These are phyloP conservation scores for Trametopsis cervina DNA, from an alignment of 768 basidiomycete species.

Conservation along the genomic window DNA sequence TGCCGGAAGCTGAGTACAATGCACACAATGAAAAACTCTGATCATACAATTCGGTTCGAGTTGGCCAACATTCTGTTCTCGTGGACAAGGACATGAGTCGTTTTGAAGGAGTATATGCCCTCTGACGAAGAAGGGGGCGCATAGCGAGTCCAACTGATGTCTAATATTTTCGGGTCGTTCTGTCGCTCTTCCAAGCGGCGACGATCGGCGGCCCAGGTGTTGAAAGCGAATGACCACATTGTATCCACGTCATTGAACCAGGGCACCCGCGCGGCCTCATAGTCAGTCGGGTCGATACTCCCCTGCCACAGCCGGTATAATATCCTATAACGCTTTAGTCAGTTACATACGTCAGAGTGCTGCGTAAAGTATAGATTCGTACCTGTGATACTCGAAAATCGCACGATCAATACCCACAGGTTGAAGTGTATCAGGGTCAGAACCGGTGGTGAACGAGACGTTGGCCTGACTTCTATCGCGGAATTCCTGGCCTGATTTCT, in stretches of 20 bases:
- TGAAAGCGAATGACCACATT: conserved; percentile 30
- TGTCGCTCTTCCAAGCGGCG: conserved; percentile 25
- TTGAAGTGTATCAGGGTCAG: not conserved
- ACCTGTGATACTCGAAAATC: conserved; percentile 23
- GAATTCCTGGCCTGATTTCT: conserved; percentile 2
- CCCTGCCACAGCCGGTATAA: conserved; percentile 14
- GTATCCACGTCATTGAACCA: conserved; percentile 30
- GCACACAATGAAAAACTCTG: conserved; percentile 10
- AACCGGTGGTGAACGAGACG: conserved; percentile 11
- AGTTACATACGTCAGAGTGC: not conserved
- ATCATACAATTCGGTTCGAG: conserved; percentile 1
- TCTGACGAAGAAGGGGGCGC: conserved; percentile 13
- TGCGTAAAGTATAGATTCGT: not conserved
- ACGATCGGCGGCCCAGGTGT: conserved; percentile 27
- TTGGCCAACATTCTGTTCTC: conserved; percentile 15
- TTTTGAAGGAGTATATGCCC: not conserved
- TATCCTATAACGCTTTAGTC: conserved; percentile 7
- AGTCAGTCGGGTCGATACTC: conserved; percentile 21
- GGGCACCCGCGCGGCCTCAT: conserved; percentile 22
- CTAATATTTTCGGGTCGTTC: conserved; percentile 27
- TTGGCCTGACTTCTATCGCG: conserved; percentile 22
- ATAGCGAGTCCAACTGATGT: conserved; percentile 38
- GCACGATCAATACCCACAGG: conserved; percentile 12
- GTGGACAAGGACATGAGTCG: not conserved
- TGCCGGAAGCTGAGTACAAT: conserved; percentile 2